Evolutionary conservation across 805 yeast species (phyloP).

Genomic region (Wickerhamomyces chambardii): DNA sequence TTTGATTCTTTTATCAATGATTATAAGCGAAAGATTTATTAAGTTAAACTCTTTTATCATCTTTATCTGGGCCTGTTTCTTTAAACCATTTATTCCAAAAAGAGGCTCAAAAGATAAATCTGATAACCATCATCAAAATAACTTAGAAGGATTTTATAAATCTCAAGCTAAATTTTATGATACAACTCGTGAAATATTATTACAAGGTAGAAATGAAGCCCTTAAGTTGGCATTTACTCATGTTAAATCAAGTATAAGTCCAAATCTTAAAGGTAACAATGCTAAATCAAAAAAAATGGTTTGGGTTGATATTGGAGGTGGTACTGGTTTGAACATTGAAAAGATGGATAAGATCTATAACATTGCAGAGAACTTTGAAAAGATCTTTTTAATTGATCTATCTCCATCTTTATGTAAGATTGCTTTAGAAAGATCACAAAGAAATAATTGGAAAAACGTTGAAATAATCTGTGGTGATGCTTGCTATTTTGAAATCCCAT

Average conservation of each 20-base stretch:
- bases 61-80: slow-evolving; percentile 24
- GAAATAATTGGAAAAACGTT: slow-evolving; percentile 46
- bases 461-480: slow-evolving; percentile 70
- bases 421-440: slow-evolving; percentile 49
- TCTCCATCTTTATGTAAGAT: slow-evolving; percentile 71
- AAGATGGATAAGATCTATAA: slow-evolving; percentile 46
- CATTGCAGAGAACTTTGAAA: slow-evolving; percentile 37
- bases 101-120: slow-evolving; percentile 14
- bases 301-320: slow-evolving; percentile 83
- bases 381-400: slow-evolving; percentile 64
- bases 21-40: slow-evolving; percentile 9
- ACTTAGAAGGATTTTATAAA: slow-evolving; percentile 56
- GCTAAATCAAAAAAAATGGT: slow-evolving; percentile 33
- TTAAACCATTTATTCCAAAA: slow-evolving; percentile 22
- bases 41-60: slow-evolving; percentile 15
- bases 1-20: too few relatives aligned
- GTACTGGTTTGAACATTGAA: slow-evolving; percentile 79
- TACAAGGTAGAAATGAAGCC: slow-evolving; percentile 66
- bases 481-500: slow-evolving; percentile 50
- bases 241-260: slow-evolving; percentile 19
- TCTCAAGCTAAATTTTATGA: slow-evolving; percentile 76
- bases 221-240: slow-evolving; percentile 52
- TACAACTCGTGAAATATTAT: slow-evolving; percentile 52
- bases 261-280: neutral
- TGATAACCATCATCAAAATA: slow-evolving; percentile 20